Evolutionary conservation across 1,139 yeast genomes (phyloP).

Genomic region (Kazachstania sp.): DNA sequence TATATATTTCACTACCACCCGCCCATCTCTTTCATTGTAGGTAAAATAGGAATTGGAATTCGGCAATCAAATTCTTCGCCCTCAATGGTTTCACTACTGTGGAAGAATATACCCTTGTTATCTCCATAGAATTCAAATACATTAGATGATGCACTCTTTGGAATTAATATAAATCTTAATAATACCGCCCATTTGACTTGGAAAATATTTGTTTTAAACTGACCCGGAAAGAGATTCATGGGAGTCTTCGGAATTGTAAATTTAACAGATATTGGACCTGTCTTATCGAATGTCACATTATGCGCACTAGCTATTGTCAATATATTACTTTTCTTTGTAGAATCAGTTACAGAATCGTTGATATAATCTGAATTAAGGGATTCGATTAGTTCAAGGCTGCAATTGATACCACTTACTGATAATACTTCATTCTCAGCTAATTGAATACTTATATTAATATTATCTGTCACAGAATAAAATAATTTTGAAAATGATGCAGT

Average conservation of each 20-base stretch:
- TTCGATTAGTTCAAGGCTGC: conserved; percentile 30
- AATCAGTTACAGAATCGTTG: conserved; percentile 9
- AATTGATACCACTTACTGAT: conserved; percentile 29
- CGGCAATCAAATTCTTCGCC: conserved; percentile 33
- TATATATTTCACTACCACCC: conserved; percentile 25
- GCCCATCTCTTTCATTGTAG: conserved; percentile 30
- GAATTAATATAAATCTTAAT: conserved; percentile 29
- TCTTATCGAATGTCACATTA: conserved; percentile 24
- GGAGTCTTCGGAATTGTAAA: conserved; percentile 31
- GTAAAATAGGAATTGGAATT: conserved; percentile 31
- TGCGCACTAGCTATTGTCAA: conserved; percentile 26
- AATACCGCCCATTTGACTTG: conserved; percentile 32
- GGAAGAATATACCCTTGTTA: conserved; percentile 26
- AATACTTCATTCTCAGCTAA: conserved; percentile 13
- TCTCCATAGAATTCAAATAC: conserved; percentile 25
- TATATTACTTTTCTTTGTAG: conserved; percentile 14
- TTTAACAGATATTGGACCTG: conserved; percentile 22
- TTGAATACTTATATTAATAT: conserved; percentile 35
- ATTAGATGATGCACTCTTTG: conserved; percentile 8
- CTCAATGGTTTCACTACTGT: conserved; percentile 28
- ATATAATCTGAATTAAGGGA: conserved; percentile 26
- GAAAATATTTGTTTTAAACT: conserved; percentile 33
- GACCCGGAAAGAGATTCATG: conserved; percentile 28
- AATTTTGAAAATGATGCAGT: conserved; percentile 34
- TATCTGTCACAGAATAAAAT: conserved; percentile 44